Evolutionary conservation across 768 basidiomycete genomes (phyloP), one percentile per base, ranked within the genome.

Genomic region (Astraeus odoratus): DNA sequence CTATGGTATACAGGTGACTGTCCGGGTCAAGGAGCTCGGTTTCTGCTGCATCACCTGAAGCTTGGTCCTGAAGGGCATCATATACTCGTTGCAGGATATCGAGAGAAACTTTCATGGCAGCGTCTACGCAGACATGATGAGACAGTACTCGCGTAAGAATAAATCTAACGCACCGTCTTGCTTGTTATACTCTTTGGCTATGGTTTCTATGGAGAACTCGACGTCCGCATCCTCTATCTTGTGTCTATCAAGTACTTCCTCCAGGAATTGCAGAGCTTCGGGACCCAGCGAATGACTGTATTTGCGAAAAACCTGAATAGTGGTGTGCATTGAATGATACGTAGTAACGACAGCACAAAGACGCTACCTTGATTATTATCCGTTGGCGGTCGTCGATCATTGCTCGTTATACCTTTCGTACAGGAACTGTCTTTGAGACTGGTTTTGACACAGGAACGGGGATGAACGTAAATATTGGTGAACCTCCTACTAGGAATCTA

Each of bases 281-380:
- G 90, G 83, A 1, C 89, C 85, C 5, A 93, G 72, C 8, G 90
- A 86, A 56, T 90, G 86, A 55, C 86, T 87, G 60, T 87, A 90
- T 65, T 92, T 92, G 41, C 87, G 75, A 59, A 91, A 91, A 35
- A 88, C 83, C 86, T 90, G 51, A 33, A 47, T n/a, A 12, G 40
- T 44, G 44, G 26, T 10, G 39, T 30, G 13, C 19, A 38, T 33
- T 18, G 38, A 13, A 24, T 27, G 13, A n/a, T 35, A 27, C 16
- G 41, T 24, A 6, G 13, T n/a, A 19, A 13, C 6, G 9, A n/a
- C 19, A 36, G n/a, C 18, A 27, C 22, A 19, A 42, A 16, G 39
- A 9, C 47, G 8, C 40, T n/a, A 73, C 72, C 63, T 74, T 74
- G 57, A 74, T 70, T 46, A 74, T 71, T 7, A 55, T 57, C 37